phyloP scores from a whole-genome alignment of 164 flowering plant species.

The Magnolia changhungtana region DNA sequence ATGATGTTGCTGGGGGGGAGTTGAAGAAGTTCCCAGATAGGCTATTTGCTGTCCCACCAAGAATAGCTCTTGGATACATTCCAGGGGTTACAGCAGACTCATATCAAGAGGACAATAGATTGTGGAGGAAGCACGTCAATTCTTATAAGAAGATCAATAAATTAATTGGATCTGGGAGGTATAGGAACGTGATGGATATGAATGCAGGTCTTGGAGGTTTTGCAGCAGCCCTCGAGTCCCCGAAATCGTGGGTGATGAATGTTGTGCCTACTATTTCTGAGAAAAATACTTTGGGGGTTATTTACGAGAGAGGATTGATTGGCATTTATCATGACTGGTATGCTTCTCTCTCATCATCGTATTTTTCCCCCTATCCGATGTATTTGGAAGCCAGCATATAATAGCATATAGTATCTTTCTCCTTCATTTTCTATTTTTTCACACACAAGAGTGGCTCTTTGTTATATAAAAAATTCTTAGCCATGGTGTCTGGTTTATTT shows the following conservation, averaged over 20 bases:
- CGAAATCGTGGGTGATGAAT: slow-evolving; percentile 91
- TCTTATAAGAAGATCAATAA: slow-evolving; percentile 60
- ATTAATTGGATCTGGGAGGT: slow-evolving; percentile 61
- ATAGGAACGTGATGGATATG: slow-evolving; percentile 87
- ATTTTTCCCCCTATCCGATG: too few relatives aligned
- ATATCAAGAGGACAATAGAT: slow-evolving; percentile 57
- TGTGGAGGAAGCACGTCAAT: slow-evolving; percentile 73
- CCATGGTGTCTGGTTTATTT: too few relatives aligned
- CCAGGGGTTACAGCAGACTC: slow-evolving; percentile 58
- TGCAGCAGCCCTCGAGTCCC: slow-evolving; percentile 76
- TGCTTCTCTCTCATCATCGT: not conserved
- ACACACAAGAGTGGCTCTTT: too few relatives aligned
- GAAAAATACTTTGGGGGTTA: slow-evolving; percentile 61
- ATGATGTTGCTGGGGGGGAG: slow-evolving; percentile 73
- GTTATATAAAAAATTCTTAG: too few relatives aligned
- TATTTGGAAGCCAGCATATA: not conserved
- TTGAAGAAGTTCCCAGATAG: slow-evolving; percentile 76
- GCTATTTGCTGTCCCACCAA: slow-evolving; percentile 72
- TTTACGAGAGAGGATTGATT: slow-evolving; percentile 79
- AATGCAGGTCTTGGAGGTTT: slow-evolving; percentile 88
- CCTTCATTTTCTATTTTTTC: not conserved
- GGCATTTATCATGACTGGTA: slow-evolving; percentile 96
- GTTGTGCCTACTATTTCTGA: slow-evolving; percentile 74
- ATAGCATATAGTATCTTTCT: not conserved
- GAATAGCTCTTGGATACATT: slow-evolving; percentile 56